A percentile compares a stretch with the other conserved stretches of the same genome.
Evolutionary conservation across 176 grass and related monocot species (phyloP).

Genomic region (Phyllostachys edulis): DNA sequence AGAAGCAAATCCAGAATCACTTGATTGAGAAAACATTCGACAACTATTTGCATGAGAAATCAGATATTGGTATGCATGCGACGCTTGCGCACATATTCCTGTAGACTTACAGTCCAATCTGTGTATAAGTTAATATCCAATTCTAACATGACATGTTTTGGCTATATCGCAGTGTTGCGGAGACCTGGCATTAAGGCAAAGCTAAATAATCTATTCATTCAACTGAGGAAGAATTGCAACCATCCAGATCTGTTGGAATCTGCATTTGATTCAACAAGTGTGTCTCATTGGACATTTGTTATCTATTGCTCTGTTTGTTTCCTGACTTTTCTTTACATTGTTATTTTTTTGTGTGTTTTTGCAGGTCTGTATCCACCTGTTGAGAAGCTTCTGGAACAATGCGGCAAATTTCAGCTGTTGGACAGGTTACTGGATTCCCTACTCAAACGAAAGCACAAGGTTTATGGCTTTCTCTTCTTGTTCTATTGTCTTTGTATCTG

Average conservation of each 20-base stretch:
- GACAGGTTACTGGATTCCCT: slow-evolving; percentile 64
- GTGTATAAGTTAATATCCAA: neutral
- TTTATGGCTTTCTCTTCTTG: slow-evolving; percentile 37
- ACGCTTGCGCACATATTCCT: neutral
- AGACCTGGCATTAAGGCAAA: slow-evolving; percentile 65
- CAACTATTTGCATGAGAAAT: slow-evolving; percentile 57
- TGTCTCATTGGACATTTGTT: slow-evolving; percentile 1
- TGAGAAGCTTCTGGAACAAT: slow-evolving; percentile 71
- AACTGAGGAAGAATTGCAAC: slow-evolving; percentile 83
- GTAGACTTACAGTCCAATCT: neutral
- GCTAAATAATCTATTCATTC: slow-evolving; percentile 80
- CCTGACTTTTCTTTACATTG: neutral
- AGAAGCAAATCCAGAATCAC: slow-evolving; percentile 84
- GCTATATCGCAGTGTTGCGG: slow-evolving; percentile 40
- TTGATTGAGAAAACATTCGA: slow-evolving; percentile 80
- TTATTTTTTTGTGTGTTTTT: slow-evolving; percentile 8
- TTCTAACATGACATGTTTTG: slow-evolving; percentile 17
- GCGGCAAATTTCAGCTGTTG: slow-evolving; percentile 81
- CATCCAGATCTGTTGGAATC: slow-evolving; percentile 89
- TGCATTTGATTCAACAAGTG: slow-evolving; percentile 51
- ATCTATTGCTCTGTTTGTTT: slow-evolving; percentile 6
- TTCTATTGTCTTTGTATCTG: slow-evolving; percentile 2
- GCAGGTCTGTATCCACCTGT: slow-evolving; percentile 76
- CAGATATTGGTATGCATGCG: slow-evolving; percentile 49
- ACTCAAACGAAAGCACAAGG: slow-evolving; percentile 75